These are phyloP conservation scores for Macrolepiota fuliginosa DNA, from an alignment of 768 basidiomycete species.

Conservation along the genomic window DNA sequence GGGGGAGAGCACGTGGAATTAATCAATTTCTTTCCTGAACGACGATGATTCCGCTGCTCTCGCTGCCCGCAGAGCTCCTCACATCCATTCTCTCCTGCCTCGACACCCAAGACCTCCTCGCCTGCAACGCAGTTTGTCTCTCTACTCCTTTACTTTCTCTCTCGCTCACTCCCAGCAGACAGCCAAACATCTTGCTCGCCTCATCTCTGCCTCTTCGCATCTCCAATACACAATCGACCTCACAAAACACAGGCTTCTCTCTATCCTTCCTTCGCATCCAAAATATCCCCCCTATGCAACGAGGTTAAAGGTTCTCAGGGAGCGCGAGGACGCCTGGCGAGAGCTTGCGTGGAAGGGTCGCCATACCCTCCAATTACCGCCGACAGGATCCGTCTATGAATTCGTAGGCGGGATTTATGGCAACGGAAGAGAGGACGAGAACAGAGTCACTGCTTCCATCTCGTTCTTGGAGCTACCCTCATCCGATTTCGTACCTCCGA, in stretches of 20 bases:
- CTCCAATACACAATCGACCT: constrained; percentile 52
- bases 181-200: constrained; percentile 33
- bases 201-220: constrained; percentile 40
- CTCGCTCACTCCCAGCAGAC: constrained; percentile 27
- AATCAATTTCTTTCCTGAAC: background rate
- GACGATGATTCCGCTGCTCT: constrained; percentile 11
- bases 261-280: constrained; percentile 24
- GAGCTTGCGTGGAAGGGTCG: constrained; percentile 35
- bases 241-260: constrained; percentile 41
- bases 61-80: constrained; percentile 24
- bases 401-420: constrained; percentile 51
- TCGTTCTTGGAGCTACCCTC: constrained; percentile 50
- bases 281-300: constrained; percentile 31
- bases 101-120: constrained; percentile 21
- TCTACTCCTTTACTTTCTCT: background rate
- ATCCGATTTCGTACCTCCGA: constrained; percentile 21
- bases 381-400: constrained; percentile 48
- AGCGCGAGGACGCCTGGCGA: constrained; percentile 49
- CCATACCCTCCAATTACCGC: constrained; percentile 36
- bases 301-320: constrained; percentile 38
- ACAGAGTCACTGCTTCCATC: constrained; percentile 39
- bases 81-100: constrained; percentile 23
- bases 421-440: constrained; percentile 44
- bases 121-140: constrained; percentile 11
- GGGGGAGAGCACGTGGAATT: constrained; percentile 1